These are phyloP conservation scores for Calonectria henricotiae DNA, from an alignment of 2,329 filamentous ascomycete species.

Conservation along the genomic window DNA sequence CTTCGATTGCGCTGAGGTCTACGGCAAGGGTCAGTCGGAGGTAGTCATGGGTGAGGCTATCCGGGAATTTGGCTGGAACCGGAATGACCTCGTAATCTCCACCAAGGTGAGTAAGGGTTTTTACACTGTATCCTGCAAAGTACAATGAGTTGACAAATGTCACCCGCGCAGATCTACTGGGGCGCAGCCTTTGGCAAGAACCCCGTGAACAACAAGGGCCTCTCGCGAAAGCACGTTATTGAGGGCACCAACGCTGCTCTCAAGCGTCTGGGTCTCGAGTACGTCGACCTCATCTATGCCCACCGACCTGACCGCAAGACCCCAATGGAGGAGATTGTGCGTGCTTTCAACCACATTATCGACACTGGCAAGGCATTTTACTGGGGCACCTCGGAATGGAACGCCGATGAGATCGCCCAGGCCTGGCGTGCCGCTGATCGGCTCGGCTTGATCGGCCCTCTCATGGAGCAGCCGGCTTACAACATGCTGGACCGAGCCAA, in stretches of 20 bases:
- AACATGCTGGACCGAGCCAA: conserved; percentile 75
- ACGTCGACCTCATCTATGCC: conserved; percentile 80
- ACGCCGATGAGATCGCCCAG: conserved; percentile 76
- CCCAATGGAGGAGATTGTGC: conserved; percentile 80
- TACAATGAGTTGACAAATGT: conserved; percentile 15
- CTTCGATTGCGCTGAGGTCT: conserved; percentile 75
- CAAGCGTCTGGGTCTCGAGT: conserved; percentile 71
- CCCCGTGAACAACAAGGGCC: conserved; percentile 77
- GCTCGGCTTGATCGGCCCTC: conserved; percentile 74
- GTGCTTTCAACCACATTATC: conserved; percentile 81
- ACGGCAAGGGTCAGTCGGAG: conserved; percentile 75
- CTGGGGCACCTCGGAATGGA: conserved; percentile 81
- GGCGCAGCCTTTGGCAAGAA: conserved; percentile 74
- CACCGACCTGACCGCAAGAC: conserved; percentile 79
- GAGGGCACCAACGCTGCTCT: conserved; percentile 76
- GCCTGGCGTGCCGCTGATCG: conserved; percentile 75
- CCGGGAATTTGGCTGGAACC: conserved; percentile 74
- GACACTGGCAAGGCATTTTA: conserved; percentile 79
- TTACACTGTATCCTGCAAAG: background rate
- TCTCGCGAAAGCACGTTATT: conserved; percentile 80
- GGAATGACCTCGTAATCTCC: conserved; percentile 74
- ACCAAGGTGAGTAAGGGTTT: conserved; percentile 66
- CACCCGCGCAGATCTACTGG: conserved; percentile 74
- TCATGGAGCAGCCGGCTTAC: conserved; percentile 79
- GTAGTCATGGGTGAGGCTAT: conserved; percentile 75